Evolutionary conservation across 768 basidiomycete genomes (phyloP).

Genomic region (Podaxis sp.): DNA sequence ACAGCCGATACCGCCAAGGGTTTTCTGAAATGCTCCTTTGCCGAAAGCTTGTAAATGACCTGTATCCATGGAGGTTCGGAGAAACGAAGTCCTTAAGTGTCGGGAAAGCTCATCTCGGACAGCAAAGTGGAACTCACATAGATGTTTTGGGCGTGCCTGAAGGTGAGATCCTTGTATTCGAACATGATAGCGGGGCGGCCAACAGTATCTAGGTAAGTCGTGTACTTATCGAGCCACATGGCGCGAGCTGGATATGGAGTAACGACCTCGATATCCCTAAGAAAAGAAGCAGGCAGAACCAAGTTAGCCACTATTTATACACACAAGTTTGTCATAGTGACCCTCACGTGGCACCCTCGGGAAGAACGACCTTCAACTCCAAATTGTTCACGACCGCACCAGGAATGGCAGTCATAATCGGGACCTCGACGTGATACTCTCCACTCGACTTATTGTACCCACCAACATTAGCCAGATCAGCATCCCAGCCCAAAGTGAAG

Average conservation of each 20-base stretch:
- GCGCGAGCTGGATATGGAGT: constrained; percentile 75
- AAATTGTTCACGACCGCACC: constrained; percentile 80
- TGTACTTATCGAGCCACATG: constrained; percentile 60
- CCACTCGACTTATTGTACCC: constrained; percentile 59
- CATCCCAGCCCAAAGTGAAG: constrained; percentile 92
- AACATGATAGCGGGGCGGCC: constrained; percentile 82
- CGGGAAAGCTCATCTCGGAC: neutral
- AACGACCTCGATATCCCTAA: constrained; percentile 71
- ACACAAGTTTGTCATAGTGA: neutral
- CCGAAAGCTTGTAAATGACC: constrained; percentile 85
- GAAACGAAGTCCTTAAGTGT: neutral
- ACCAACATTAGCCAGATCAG: constrained; percentile 72
- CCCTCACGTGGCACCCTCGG: constrained; percentile 93
- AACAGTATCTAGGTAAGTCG: constrained; percentile 87
- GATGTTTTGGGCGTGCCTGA: constrained; percentile 74
- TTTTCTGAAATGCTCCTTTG: constrained; percentile 82
- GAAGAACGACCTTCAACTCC: constrained; percentile 75
- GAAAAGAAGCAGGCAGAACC: constrained; percentile 8
- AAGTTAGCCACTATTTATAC: neutral
- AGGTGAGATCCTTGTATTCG: constrained; percentile 68
- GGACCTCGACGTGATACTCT: constrained; percentile 73
- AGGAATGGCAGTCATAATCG: constrained; percentile 78
- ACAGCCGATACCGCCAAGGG: constrained; percentile 73
- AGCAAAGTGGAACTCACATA: constrained; percentile 55
- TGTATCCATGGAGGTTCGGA: constrained; percentile 23